phyloP scores from a whole-genome alignment of 805 yeast species.

The Diddensiella caesifluorescens region DNA sequence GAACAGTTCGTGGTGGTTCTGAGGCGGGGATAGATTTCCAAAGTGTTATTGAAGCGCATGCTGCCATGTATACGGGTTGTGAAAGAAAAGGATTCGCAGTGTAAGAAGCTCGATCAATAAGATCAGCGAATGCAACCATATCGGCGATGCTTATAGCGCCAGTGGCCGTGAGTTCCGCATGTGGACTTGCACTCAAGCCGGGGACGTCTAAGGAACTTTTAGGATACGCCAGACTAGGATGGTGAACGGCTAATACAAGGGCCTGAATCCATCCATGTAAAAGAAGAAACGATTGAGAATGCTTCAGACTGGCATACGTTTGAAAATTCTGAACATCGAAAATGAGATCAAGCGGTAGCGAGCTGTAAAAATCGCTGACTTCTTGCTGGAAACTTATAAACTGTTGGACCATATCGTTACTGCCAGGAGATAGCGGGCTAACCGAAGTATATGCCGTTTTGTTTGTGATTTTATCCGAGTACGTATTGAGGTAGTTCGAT shows the following conservation, averaged over 20 bases:
- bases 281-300: conserved; percentile 25
- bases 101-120: conserved; percentile 25
- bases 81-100: conserved; percentile 26
- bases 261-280: conserved; percentile 29
- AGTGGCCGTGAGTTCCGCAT: conserved; percentile 24
- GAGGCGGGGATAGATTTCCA: conserved; percentile 19
- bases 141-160: conserved; percentile 29
- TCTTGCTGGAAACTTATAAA: conserved; percentile 20
- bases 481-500: conserved; percentile 23
- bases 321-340: conserved; percentile 28
- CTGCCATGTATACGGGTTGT: conserved; percentile 28
- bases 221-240: conserved; percentile 26
- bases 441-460: neutral
- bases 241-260: conserved; percentile 26
- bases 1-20: conserved; percentile 14
- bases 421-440: conserved; percentile 8
- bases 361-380: conserved; percentile 23
- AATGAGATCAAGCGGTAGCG: conserved; percentile 23
- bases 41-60: conserved; percentile 23
- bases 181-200: conserved; percentile 19
- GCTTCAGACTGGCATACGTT: conserved; percentile 20
- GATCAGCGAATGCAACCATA: conserved; percentile 26
- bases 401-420: conserved; percentile 12
- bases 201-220: conserved; percentile 21
- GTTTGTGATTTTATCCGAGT: neutral